phyloP scores from a whole-genome alignment of 768 basidiomycete genomes.

The Calocybe gangraenosa region DNA sequence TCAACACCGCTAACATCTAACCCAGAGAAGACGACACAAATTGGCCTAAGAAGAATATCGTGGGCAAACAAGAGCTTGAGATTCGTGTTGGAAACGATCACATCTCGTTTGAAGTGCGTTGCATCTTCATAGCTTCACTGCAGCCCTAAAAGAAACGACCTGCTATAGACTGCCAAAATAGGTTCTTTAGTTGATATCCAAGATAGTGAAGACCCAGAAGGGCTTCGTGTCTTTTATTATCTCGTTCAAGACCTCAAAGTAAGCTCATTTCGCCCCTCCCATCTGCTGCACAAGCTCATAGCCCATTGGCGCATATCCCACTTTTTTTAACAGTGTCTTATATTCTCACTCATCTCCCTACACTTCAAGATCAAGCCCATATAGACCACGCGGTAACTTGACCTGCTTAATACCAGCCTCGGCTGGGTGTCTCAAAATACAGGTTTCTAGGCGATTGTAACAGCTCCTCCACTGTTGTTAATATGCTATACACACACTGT shows the following conservation, averaged over 20 bases:
- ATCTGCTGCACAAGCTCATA: too few species aligned
- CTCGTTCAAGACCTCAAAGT: slow-evolving; percentile 97
- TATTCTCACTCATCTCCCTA: slow-evolving; percentile 95
- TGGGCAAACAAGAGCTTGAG: slow-evolving; percentile 97
- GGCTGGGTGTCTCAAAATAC: too few species aligned
- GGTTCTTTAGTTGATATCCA: slow-evolving; percentile 95
- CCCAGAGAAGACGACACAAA: slow-evolving; percentile 94
- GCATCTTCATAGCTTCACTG: slow-evolving; percentile 1
- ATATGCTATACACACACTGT: too few species aligned
- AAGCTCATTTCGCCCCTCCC: background rate
- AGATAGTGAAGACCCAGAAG: slow-evolving; percentile 96
- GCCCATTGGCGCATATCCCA: too few species aligned
- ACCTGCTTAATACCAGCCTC: too few species aligned
- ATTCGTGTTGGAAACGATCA: slow-evolving; percentile 92
- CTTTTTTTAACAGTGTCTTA: slow-evolving; percentile 66
- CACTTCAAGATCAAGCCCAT: slow-evolving; percentile 99
- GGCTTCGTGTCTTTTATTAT: slow-evolving; percentile 96
- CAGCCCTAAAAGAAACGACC: background rate
- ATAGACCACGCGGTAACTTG: too few species aligned
- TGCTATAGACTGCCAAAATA: slow-evolving; percentile 88
- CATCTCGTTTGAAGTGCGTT: slow-evolving; percentile 88
- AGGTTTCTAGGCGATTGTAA: too few species aligned
- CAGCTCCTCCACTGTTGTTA: too few species aligned
- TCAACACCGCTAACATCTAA: background rate
- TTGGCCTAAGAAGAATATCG: slow-evolving; percentile 99